Base-by-base conservation (phyloP, 1,284 basidiomycete genomes). In the Gomphus bonarii region DNA sequence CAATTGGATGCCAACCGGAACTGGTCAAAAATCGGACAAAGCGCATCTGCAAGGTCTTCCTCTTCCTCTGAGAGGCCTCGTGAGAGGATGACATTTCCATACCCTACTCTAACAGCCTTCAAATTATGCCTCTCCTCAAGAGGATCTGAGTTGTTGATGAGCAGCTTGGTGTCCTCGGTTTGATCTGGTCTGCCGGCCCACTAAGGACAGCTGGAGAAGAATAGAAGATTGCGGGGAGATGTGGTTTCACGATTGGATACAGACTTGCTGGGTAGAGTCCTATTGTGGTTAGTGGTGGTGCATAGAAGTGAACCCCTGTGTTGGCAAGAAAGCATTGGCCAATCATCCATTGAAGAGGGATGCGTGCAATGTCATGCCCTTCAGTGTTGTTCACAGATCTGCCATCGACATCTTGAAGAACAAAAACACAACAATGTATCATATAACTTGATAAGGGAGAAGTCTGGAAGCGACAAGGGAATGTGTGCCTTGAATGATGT, bases 331-430 rank as follows among this genome's bases (percentile, higher is more conserved):
- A 80, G n/a, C n/a, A n/a, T n/a, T n/a, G n/a, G n/a, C n/a, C n/a
- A 56, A 80, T 72, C 78, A 80, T 80, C 79, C 78, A 80, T 1
- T n/a, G 75, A 16, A 80, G 67, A 3, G 78, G 69, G 46, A 80
- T 80, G 28, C 75, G 73, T 0, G 78, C 74, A 1, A 80, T 66
- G 36, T 75, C 76, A 61, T 80, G 68, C 3, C 70, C 71, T 2
- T 73, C 75, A 31, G 70, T 71, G 64, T 84, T 82, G 35, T 67
- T 66, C 0, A 81, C 80, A 0, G 74, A 73, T 20, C 79, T 76
- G 40, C 79, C 79, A n/a, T n/a, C n/a, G 42, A 80, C 68, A 55
- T 80, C 78, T 78, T 12, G 6, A n/a, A 8, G 3, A 16, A 10
- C 5, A 40, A 16, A 40, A 16, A 3, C 6, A 40, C 6, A 16